Evolutionary conservation across 768 basidiomycete species (phyloP), one percentile per base, ranked within the genome.

Genomic region (Agrocybe pediades): DNA sequence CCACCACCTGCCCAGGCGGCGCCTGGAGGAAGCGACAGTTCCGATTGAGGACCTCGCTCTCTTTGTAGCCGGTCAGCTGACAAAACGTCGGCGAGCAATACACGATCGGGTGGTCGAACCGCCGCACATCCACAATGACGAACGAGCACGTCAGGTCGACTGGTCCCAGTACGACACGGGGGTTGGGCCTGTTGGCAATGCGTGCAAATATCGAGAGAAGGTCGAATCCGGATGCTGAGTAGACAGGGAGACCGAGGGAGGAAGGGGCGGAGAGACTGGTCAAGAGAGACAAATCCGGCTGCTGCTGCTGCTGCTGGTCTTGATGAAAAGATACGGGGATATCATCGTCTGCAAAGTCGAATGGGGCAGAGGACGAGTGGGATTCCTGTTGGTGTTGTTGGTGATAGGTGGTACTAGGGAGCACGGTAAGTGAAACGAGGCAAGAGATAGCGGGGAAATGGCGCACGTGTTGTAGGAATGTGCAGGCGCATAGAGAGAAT

Each of bases 141-240:
- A 98, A 99, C n/a, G 88, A 84, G 66, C 92, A 95, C 6, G 89
- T 88, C 55, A 94, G 75, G 69, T 99, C 96, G 24, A 98, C 91
- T 0, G 96, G 93, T 15, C 97, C 96, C 16, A 98, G 81, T 9
- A 77, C 71, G 40, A 98, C 80, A 53, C 75, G 82, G 1, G 93
- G 92, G 61, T 88, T 81, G 0, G 84, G 84, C 6, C 95, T 81
- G 15, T 76, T 80, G 6, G 81, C 86, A 7, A 98, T 87, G 7
- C 92, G 81, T 9, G 88, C 79, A 23, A 98, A 79, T 41, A 97
- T 78, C 24, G 87, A 83, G 42, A 98, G 74, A 45, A 95, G 77
- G 67, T 98, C 96, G 59, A 97, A 97, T 2, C 96, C 97, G 0
- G 92, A 89, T 1, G 86, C 75, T 1, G 93, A 95, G 72, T 99